Conservation (phyloP, 805 yeast genomes). For the Starmerella bombi region DNA sequence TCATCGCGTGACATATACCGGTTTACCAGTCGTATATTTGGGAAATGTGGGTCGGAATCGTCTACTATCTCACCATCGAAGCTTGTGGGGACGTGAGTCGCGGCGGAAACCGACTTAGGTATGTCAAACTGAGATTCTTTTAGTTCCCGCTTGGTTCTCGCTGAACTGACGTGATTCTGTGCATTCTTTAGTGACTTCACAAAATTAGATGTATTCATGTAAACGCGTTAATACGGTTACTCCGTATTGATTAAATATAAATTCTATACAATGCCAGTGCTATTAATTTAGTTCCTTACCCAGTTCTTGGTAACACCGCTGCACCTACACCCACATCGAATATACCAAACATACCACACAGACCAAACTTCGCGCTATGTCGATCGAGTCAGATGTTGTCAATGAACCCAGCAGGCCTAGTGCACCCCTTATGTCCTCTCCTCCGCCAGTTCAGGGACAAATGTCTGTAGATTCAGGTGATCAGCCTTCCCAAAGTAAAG, state of each 20-base stretch:
- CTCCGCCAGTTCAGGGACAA: too few relatives aligned
- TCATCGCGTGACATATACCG: constrained; percentile 12
- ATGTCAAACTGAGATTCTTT: background rate
- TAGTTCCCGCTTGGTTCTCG: background rate
- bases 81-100: background rate
- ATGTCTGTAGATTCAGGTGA: constrained; percentile 16
- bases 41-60: constrained; percentile 9
- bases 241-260: too few relatives aligned
- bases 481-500: background rate
- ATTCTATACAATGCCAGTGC: too few relatives aligned
- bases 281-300: too few relatives aligned
- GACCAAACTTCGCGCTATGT: too few relatives aligned
- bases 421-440: too few relatives aligned
- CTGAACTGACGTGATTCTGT: background rate
- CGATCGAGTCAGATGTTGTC: too few relatives aligned
- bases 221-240: background rate
- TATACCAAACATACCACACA: too few relatives aligned
- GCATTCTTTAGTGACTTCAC: background rate
- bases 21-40: constrained; percentile 12
- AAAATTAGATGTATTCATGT: background rate
- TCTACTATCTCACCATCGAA: constrained; percentile 4
- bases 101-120: background rate
- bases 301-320: too few relatives aligned
- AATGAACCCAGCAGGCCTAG: too few relatives aligned
- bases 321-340: too few relatives aligned